A percentile compares a stretch with the other conserved stretches of the same genome.
Conservation (phyloP, 2,329 filamentous ascomycete genomes). For the Ceratocystis harringtonii region DNA sequence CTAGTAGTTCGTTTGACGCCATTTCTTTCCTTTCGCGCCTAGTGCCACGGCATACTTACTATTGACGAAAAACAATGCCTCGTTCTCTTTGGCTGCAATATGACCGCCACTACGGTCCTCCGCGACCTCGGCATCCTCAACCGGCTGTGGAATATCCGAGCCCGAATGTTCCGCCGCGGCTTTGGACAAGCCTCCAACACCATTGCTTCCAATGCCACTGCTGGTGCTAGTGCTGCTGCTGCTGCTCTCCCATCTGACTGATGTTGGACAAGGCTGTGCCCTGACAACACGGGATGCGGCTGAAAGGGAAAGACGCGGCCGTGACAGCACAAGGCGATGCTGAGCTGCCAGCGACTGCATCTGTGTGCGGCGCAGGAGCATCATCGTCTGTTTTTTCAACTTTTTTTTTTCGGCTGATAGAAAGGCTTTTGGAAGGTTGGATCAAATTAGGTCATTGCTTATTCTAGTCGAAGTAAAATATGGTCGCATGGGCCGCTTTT, state of each 20-base stretch:
- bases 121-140: conserved; percentile 22
- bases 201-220: background rate
- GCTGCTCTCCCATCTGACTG: conserved; percentile 18
- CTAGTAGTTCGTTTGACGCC: background rate
- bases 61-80: conserved; percentile 80
- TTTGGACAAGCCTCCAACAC: too few species aligned
- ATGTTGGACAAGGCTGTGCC: background rate
- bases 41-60: conserved; percentile 38
- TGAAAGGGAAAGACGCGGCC: conserved; percentile 2
- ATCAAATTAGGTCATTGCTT: background rate
- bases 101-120: conserved; percentile 61
- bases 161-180: conserved; percentile 14
- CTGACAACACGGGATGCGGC: background rate
- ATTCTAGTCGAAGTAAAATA: background rate
- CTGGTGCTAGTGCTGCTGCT: conserved; percentile 10
- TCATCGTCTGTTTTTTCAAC: background rate
- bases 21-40: background rate
- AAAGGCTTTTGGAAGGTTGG: background rate
- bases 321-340: conserved; percentile 4
- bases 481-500: background rate
- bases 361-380: conserved; percentile 14
- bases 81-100: conserved; percentile 58
- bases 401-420: background rate
- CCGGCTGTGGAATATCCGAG: conserved; percentile 3
- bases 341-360: conserved; percentile 2